Base-by-base conservation (phyloP, 1,139 yeast species). In the Geotrichum carabidarum region DNA sequence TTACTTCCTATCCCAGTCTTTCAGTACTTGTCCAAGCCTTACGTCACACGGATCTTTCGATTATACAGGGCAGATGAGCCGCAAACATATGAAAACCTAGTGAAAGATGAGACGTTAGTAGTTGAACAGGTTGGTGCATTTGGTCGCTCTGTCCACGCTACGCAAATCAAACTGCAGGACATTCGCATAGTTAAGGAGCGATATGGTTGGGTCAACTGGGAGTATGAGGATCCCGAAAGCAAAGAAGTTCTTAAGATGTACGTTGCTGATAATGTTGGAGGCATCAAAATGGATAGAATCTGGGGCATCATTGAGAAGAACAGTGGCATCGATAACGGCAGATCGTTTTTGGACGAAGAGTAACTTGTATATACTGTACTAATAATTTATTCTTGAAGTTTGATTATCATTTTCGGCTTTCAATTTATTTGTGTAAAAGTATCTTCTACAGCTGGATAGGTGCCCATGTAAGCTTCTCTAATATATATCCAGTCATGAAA, bases 301-400 rank as follows among this genome's bases (percentile, higher is more conserved):
- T 84, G 95, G 93, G 90, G 93, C 1, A 78, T 86, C 15, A 80
- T 85, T 4, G 95, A 87, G 67, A 74, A 73, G 53, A 81, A 83
- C 59, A 74, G 82, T 48, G 86, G 84, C 0, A 74, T 84, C 5
- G 78, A 85, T 63, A 84, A 83, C 59, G 94, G 94, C 4, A 74
- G 95, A 58, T 62, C 64, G 34, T 69, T 70, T 54, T 64, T 70
- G 46, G 50, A 55, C 38, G 53, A 51, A 27, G 50, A 43, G 42
- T 56, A 51, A 41, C 15, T 48, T 48, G 48, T 50, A 50, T 6
- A 43, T 50, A 38, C 11, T 50, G 40, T 37, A 37, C 27, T 22
- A 22, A 22, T 22, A 22, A 22, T 22, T 22, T 22, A 22, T 22
- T 22, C 5, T 22, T 22, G 27, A 22, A 22, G 27, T 22, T 22